Evolutionary conservation across 2,329 filamentous ascomycete species (phyloP), one percentile per base, ranked within the genome.

Genomic region (Colletotrichum sp.): DNA sequence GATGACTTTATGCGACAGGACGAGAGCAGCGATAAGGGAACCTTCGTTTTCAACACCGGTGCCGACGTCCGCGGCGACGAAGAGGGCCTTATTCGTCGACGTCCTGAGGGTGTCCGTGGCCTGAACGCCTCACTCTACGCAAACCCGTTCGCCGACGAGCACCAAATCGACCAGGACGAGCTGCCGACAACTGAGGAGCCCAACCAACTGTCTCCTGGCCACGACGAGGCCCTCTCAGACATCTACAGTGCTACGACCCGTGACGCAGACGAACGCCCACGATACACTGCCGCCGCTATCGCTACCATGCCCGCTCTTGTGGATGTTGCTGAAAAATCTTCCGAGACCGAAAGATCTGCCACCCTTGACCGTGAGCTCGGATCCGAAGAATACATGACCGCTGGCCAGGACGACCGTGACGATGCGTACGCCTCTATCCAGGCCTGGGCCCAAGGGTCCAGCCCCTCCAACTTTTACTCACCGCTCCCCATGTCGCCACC

Each of bases 381-480:
- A 8, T 82, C 85, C 8, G 85, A 90, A 75, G 89, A 91, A 79
- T 90, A 86, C 82, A 88, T 90, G 85, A 89, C 89, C 1, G 88
- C 89, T 10, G 87, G 88, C 57, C 86, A 90, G 78, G 85, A 88
- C 5, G 84, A 88, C 71, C 83, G 82, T 24, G 81, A 85, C 16
- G 87, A 89, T 16, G 88, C 89, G 2, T 93, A 89, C 80, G 89
- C 89, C 62, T 92, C 90, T 2, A 93, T 93, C 78, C 91, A 93
- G 80, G 92, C 92, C 0, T 93, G 92, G 92, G 91, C 92, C 2
- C 88, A 92, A 78, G 85, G 87, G 74, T 89, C 89, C 6, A 85
- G 85, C 80, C 83, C 85, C 12, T 87, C 88, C 79, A 75, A 77
- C 71, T 92, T 93, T 80, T 93, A 92, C 85, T 92, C 91, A 8